Evolutionary conservation across 768 basidiomycete genomes (phyloP), one percentile per base, ranked within the genome.

Genomic region (Phylloporus sp.): DNA sequence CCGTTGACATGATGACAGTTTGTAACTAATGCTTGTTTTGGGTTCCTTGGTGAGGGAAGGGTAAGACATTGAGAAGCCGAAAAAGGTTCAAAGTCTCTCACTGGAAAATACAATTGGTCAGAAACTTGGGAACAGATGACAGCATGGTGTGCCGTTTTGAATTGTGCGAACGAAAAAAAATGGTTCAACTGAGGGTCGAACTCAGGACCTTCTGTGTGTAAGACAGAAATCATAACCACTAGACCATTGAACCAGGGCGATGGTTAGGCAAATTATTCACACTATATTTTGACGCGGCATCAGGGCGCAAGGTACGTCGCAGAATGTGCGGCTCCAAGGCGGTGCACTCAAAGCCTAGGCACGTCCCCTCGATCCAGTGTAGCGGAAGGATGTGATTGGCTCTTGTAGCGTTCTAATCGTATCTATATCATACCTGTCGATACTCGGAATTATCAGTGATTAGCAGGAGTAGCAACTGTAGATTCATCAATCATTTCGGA

Each of bases 191-290:
- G 67, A 69, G 67, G 67, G 55, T 69, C 69, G 67, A 69, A 69
- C 67, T 69, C 67, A 69, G 67, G 67, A 69, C 67, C 67, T 69
- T 69, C 67, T 69, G 67, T 69, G 67, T 69, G 67, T 69, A 69
- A 77, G 77, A 78, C 75, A 76, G 74, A 78, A 72, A 76, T 75
- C 74, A 78, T 78, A 78, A 78, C 76, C 76, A 76, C 76, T 78
- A 78, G 74, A 75, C 76, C 74, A 79, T 75, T 78, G 76, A 73
- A 78, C 76, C 76, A 32, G 50, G n/a, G 39, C 52, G 0, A 26
- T 3, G 5, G 1, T 5, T 0, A 0, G 0, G 0, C 3, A 3
- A 4, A 0, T 0, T 3, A 22, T 16, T 3, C 1, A 4, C 9
- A 7, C 10, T 28, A 53, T 38, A 6, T 29, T 27, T 10, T 27